Evolutionary conservation across 805 yeast species (phyloP), one percentile per base, ranked within the genome.

Genomic region (Saccharomyces mikatae): DNA sequence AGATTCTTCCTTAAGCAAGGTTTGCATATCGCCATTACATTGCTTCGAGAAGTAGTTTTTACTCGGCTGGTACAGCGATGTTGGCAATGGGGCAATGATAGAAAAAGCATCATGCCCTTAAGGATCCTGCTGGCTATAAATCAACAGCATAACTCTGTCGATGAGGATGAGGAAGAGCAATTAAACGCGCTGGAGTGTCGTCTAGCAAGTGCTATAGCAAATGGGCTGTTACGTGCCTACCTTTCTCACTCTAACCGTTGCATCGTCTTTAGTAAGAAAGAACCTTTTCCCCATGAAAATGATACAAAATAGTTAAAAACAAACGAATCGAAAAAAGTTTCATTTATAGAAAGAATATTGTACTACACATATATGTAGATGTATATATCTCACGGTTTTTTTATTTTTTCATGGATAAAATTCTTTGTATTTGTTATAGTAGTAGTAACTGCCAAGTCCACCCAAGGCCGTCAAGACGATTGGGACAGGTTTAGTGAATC

Each of bases 401-500:
- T 21, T 11, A 22, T 17, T 17, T 31, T 10, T n/a, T 22, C 11
- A 26, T 54, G 68, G 70, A 64, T 86, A 86, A 66, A 87, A 89
- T 70, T 87, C 87, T 58, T 79, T 77, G 74, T 87, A 89, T 74
- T 88, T 89, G 67, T 78, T 79, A 51, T 77, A 80, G 68, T 89
- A 91, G 74, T 88, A 90, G 11, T 75, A 75, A 30, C 88, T 72
- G 8, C 89, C 79, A 14, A 80, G 56, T 3, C 80, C 71, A 30
- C 97, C 97, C 55, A 89, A 66, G 14, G 76, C 73, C 13, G 84
- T 73, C 59, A 91, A 75, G 17, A 76, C 66, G 50, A 87, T 64
- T 2, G 97, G 97, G 54, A 91, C 80, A 0, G 96, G 92, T 66
- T 87, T 87, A 58, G 74, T 76, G 70, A 84, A 82, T 4, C 71